phyloP scores from a whole-genome alignment of 1,284 basidiomycete species.

The Schizopora paradoxa region DNA sequence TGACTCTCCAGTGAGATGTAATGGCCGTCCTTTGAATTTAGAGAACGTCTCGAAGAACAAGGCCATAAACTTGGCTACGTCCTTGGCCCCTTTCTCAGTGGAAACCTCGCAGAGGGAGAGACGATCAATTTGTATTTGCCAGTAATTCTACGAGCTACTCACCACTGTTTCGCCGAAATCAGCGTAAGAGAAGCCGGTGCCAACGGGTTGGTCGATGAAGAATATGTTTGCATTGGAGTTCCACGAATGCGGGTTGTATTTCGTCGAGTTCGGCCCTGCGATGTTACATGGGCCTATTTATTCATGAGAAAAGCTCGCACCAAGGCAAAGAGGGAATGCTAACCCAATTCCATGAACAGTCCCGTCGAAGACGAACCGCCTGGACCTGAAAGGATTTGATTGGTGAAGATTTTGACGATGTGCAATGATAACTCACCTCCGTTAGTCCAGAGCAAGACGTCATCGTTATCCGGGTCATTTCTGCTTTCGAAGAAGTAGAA shows the following conservation, averaged over 20 bases:
- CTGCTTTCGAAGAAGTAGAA: slow-evolving; percentile 51
- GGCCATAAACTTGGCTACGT: slow-evolving; percentile 37
- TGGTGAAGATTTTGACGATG: neutral
- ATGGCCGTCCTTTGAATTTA: slow-evolving; percentile 33
- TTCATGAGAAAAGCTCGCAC: neutral
- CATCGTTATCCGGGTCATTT: slow-evolving; percentile 25
- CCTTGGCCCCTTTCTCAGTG: slow-evolving; percentile 37
- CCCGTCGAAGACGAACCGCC: slow-evolving; percentile 24
- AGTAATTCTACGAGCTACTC: slow-evolving; percentile 27
- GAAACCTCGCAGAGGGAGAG: slow-evolving; percentile 20
- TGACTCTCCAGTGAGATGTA: slow-evolving; percentile 39
- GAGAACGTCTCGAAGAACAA: slow-evolving; percentile 41
- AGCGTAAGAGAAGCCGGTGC: slow-evolving; percentile 12
- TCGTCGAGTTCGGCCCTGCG: slow-evolving; percentile 16
- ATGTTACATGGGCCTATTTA: slow-evolving; percentile 23
- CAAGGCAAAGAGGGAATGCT: neutral
- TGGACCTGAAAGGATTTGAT: slow-evolving; percentile 5
- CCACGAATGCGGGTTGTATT: slow-evolving; percentile 34
- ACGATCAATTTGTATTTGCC: slow-evolving; percentile 37
- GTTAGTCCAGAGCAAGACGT: slow-evolving; percentile 29
- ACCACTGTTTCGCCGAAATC: slow-evolving; percentile 1
- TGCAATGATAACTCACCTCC: slow-evolving; percentile 16
- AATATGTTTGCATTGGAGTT: slow-evolving; percentile 35
- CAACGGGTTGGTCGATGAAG: slow-evolving; percentile 30
- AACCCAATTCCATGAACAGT: slow-evolving; percentile 30